Percentiles rank a stretch among this genome's conserved stretches.
phyloP scores from a whole-genome alignment of 345 rosid genomes.

The Gossypioides kirkii region DNA sequence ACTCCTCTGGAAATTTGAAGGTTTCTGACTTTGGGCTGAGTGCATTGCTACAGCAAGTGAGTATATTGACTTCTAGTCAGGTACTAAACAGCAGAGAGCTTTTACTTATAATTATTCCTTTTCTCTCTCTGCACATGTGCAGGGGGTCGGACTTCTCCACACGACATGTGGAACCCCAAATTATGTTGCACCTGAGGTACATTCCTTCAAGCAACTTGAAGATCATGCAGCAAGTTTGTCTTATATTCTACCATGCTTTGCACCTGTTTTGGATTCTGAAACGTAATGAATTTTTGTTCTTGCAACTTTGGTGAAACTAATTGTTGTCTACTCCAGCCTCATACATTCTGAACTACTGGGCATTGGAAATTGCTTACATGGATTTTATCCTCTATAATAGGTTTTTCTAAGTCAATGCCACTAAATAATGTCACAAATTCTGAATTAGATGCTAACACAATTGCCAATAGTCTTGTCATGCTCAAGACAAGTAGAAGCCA shows the following conservation, averaged over 20 bases:
- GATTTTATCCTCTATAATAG: background rate
- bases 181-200: conserved; percentile 72
- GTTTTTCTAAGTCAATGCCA: background rate
- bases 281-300: background rate
- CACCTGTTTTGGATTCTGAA: background rate
- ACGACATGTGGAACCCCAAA: conserved; percentile 97
- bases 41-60: conserved; percentile 61
- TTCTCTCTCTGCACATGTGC: conserved; percentile 15
- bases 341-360: background rate
- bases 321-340: background rate
- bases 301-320: background rate
- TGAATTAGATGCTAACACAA: background rate
- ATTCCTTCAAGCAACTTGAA: conserved; percentile 4
- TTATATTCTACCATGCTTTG: background rate
- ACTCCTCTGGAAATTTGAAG: conserved; percentile 56
- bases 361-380: background rate
- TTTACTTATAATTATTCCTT: background rate
- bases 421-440: background rate
- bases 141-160: conserved; percentile 66
- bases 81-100: background rate
- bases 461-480: background rate
- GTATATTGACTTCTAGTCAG: conserved; percentile 12
- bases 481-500: background rate
- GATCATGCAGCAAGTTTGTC: background rate
- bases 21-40: conserved; percentile 83